phyloP scores from a whole-genome alignment of 2,329 filamentous ascomycete genomes.

The Fusarium brachygibbosum region DNA sequence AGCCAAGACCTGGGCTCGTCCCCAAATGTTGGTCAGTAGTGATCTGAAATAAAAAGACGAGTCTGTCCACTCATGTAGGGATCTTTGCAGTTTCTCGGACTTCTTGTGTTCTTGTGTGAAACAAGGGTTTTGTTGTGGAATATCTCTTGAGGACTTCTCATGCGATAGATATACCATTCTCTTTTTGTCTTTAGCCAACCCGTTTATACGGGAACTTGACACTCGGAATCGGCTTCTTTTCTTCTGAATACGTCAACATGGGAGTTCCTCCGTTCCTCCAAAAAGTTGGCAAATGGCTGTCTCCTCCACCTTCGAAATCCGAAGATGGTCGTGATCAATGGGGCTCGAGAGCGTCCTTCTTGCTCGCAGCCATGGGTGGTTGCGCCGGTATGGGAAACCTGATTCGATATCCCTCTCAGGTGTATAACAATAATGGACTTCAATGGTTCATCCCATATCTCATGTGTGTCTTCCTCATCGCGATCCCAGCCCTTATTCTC shows the following conservation, averaged over 20 bases:
- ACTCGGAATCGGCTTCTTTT: neutral
- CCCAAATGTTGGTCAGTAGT: neutral
- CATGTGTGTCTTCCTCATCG: constrained; percentile 67
- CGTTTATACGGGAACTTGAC: neutral
- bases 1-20: constrained; percentile 20
- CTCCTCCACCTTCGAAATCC: constrained; percentile 55
- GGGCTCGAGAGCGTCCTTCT: constrained; percentile 67
- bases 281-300: constrained; percentile 53
- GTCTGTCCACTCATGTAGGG: constrained; percentile 5
- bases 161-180: neutral
- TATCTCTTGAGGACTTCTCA: constrained; percentile 11
- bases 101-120: constrained; percentile 4
- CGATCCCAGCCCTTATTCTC: constrained; percentile 68
- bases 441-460: constrained; percentile 73
- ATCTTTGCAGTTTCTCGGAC: neutral
- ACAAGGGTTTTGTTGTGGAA: constrained; percentile 1
- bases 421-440: constrained; percentile 71
- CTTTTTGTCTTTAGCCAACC: neutral
- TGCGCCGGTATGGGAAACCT: constrained; percentile 71
- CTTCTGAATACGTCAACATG: constrained; percentile 16
- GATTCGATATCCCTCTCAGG: constrained; percentile 68
- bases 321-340: constrained; percentile 65
- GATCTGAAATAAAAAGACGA: constrained; percentile 35
- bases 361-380: constrained; percentile 70
- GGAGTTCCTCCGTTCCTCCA: constrained; percentile 43